A percentile compares a stretch with the other conserved stretches of the same genome.
Conservation (phyloP, 345 rosid genomes). For the Erodium maritimum region DNA sequence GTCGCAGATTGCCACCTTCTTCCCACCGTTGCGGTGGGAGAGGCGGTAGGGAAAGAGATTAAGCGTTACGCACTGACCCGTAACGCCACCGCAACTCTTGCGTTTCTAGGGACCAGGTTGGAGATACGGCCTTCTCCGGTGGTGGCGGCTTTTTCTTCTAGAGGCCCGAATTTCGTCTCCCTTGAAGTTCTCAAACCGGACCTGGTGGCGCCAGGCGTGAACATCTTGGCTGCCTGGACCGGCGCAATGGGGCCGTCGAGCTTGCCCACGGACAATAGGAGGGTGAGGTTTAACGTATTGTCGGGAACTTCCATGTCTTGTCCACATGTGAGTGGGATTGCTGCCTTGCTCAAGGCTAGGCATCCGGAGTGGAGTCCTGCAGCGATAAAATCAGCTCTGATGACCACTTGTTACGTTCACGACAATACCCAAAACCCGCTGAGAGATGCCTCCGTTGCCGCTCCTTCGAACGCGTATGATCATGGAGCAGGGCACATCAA, state of each 20-base stretch:
- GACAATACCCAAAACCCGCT: constrained; percentile 54
- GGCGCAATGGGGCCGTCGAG: constrained; percentile 69
- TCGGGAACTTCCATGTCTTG: constrained; percentile 97
- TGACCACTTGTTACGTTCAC: constrained; percentile 91
- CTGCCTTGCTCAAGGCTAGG: constrained; percentile 73
- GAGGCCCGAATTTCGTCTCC: constrained; percentile 52
- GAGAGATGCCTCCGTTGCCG: constrained; percentile 38
- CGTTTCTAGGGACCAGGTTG: constrained; percentile 40
- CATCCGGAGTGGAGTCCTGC: constrained; percentile 96
- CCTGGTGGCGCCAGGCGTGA: constrained; percentile 60
- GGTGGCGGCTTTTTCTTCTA: constrained; percentile 66
- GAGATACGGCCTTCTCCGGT: constrained; percentile 60
- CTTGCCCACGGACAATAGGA: constrained; percentile 51
- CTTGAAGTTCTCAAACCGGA: constrained; percentile 65
- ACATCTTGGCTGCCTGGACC: constrained; percentile 67
- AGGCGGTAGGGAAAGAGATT: constrained; percentile 53
- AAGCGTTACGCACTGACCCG: constrained; percentile 39
- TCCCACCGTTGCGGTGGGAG: constrained; percentile 79
- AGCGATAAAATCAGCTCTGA: constrained; percentile 78
- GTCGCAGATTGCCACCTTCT: constrained; percentile 83
- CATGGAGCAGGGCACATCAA: constrained; percentile 88
- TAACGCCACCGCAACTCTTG: constrained; percentile 38
- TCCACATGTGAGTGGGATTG: constrained; percentile 90
- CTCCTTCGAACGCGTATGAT: constrained; percentile 53
- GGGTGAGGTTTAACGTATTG: constrained; percentile 64